Evolutionary conservation across 345 rosid genomes (phyloP).

Genomic region (Sonneratia caseolaris): DNA sequence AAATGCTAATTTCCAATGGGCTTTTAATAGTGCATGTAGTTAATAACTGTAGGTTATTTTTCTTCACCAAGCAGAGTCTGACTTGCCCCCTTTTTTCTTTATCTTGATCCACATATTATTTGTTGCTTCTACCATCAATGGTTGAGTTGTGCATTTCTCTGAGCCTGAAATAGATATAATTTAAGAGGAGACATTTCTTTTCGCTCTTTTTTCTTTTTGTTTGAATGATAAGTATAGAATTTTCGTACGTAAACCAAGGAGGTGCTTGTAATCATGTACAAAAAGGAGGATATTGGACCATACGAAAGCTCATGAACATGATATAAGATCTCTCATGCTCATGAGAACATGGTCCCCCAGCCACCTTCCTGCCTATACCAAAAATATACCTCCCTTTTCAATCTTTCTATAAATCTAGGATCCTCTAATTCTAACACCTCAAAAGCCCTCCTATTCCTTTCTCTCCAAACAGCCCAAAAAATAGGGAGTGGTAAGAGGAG

Average conservation of each 20-base stretch:
- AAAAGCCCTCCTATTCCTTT: too few species aligned
- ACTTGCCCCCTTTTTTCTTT: neutral
- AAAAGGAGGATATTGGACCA: too few species aligned
- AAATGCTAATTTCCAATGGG: neutral
- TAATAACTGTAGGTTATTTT: neutral
- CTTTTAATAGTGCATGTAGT: neutral
- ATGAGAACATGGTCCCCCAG: too few species aligned
- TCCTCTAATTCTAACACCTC: too few species aligned
- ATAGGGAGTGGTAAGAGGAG: neutral
- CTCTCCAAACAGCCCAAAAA: too few species aligned
- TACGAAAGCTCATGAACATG: too few species aligned
- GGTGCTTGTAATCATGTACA: too few species aligned
- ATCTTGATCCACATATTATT: neutral
- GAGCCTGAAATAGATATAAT: neutral
- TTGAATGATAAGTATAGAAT: neutral
- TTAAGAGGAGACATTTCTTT: neutral
- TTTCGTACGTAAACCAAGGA: too few species aligned
- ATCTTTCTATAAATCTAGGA: too few species aligned
- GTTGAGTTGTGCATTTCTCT: neutral
- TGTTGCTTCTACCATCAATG: neutral
- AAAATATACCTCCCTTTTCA: too few species aligned
- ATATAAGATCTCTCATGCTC: too few species aligned
- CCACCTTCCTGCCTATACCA: too few species aligned
- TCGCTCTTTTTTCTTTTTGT: neutral
- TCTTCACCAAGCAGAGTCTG: neutral